Evolutionary conservation across 345 rosid species (phyloP).

Genomic region (Citrus australasica): DNA sequence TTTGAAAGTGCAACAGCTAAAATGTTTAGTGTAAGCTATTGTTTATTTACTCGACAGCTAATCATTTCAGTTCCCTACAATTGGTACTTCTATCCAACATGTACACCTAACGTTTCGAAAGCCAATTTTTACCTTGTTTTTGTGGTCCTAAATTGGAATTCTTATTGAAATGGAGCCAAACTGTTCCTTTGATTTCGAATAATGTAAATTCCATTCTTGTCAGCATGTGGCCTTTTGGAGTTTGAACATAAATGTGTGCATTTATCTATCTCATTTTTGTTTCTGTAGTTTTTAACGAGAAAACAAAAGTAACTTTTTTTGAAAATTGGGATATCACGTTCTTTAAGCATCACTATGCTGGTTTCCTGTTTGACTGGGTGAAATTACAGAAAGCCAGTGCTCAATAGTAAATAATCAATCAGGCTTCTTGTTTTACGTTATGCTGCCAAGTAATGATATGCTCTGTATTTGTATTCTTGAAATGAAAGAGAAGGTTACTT

Average conservation of each 20-base stretch:
- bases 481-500: neutral
- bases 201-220: neutral
- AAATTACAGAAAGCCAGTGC: neutral
- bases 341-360: neutral
- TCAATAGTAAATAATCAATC: neutral
- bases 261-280: neutral
- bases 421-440: neutral
- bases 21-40: neutral
- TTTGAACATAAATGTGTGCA: neutral
- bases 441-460: neutral
- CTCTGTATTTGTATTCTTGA: neutral
- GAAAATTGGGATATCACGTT: neutral
- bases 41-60: neutral
- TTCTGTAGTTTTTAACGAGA: neutral
- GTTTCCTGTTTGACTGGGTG: neutral
- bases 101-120: neutral
- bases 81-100: neutral
- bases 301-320: neutral
- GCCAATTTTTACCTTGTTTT: neutral
- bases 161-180: neutral
- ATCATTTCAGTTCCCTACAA: neutral
- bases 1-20: neutral
- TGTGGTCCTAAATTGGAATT: neutral
- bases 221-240: neutral
- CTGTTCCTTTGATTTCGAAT: neutral